Conservation (phyloP, 148 eudicot genomes). For the Salicornia ramosissima region DNA sequence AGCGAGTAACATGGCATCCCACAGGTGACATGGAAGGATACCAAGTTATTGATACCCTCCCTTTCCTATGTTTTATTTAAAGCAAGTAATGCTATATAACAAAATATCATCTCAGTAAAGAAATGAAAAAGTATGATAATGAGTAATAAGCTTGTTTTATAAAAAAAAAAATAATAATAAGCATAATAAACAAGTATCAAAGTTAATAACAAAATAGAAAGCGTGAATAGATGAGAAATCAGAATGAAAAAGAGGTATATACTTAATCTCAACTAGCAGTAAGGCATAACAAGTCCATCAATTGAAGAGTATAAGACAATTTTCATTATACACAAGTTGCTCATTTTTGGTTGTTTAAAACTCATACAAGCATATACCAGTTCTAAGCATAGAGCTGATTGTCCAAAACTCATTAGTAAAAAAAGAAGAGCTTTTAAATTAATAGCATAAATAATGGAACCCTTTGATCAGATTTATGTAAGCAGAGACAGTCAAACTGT, state of each 20-base stretch:
- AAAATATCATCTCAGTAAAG: background rate
- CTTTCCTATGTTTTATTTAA: background rate
- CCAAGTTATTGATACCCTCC: background rate
- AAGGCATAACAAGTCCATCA: background rate
- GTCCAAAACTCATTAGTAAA: background rate
- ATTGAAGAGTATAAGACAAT: background rate
- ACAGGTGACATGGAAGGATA: background rate
- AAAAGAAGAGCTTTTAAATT: background rate
- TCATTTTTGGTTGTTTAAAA: background rate
- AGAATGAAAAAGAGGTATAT: background rate
- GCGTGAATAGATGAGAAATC: background rate
- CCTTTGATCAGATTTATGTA: slow-evolving; percentile 25
- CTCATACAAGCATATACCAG: too few relatives aligned
- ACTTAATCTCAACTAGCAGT: background rate
- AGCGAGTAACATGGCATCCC: background rate
- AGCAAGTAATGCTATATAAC: background rate
- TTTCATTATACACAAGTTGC: background rate
- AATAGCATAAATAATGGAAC: background rate
- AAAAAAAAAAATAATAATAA: too few relatives aligned
- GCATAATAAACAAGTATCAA: background rate
- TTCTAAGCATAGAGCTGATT: background rate
- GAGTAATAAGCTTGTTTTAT: too few relatives aligned
- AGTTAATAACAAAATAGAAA: background rate
- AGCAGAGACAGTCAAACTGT: slow-evolving; percentile 28
- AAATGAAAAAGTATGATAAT: background rate